Percentiles rank a stretch among this genome's conserved stretches.
Conservation (phyloP, 1,284 basidiomycete genomes). For the Cutaneotrichosporon cyanovorans region DNA sequence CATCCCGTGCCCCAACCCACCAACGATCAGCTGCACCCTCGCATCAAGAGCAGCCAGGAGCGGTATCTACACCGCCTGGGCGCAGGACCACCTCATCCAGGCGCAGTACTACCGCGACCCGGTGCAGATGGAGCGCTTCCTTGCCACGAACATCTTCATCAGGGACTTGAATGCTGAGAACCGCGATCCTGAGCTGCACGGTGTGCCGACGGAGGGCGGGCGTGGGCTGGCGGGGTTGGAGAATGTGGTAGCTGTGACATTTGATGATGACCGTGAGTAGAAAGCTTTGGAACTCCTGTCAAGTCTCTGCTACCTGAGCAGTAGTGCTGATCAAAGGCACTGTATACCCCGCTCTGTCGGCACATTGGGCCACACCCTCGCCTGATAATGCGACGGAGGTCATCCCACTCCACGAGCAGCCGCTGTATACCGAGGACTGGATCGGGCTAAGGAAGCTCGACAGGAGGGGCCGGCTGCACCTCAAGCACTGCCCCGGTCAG, state of each 20-base stretch:
- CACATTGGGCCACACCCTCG: constrained; percentile 39
- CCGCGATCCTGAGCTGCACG: constrained; percentile 1
- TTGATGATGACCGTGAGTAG: constrained; percentile 41
- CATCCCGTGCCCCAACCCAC: constrained; percentile 44
- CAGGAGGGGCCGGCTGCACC: constrained; percentile 57
- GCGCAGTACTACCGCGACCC: constrained; percentile 94
- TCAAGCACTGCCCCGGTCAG: constrained; percentile 64
- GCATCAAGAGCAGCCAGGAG: constrained; percentile 63
- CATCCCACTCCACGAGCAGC: constrained; percentile 66
- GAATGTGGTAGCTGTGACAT: constrained; percentile 45
- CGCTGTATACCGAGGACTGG: constrained; percentile 76
- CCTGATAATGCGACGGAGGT: constrained; percentile 48
- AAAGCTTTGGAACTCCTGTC: too few relatives aligned
- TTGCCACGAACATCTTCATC: constrained; percentile 54
- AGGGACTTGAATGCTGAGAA: constrained; percentile 40
- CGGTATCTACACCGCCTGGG: constrained; percentile 75
- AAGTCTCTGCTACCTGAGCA: too few relatives aligned
- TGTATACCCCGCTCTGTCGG: constrained; percentile 39
- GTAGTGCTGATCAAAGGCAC: neutral
- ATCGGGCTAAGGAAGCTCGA: constrained; percentile 75
- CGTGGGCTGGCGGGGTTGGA: constrained; percentile 33
- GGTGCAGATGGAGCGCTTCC: constrained; percentile 62
- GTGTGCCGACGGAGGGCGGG: constrained; percentile 18
- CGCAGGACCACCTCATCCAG: constrained; percentile 72
- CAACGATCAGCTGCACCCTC: constrained; percentile 56